These are phyloP conservation scores for Kodamaea ohmeri DNA, from an alignment of 1,139 yeast species.

Conservation along the genomic window DNA sequence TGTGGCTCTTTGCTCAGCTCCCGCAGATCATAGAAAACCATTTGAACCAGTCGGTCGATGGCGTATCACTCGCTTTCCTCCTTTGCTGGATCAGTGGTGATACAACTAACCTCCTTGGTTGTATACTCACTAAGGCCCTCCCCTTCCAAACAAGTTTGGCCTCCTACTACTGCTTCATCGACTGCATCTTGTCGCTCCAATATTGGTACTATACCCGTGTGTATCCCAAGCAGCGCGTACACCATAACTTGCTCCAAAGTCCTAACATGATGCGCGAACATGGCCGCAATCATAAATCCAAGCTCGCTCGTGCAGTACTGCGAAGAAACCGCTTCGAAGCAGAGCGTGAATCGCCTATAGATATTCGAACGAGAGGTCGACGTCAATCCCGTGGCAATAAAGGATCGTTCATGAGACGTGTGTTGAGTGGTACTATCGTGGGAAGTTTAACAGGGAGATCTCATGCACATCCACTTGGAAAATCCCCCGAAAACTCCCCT, in stretches of 20 bases:
- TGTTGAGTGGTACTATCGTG: conserved; percentile 16
- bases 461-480: neutral
- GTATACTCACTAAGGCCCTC: conserved; percentile 23
- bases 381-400: conserved; percentile 5
- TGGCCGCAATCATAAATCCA: conserved; percentile 4
- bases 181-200: conserved; percentile 22
- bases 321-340: conserved; percentile 13
- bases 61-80: conserved; percentile 22
- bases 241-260: conserved; percentile 19
- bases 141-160: conserved; percentile 28
- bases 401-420: conserved; percentile 11
- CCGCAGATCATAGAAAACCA: conserved; percentile 29
- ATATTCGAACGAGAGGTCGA: conserved; percentile 8
- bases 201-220: conserved; percentile 27
- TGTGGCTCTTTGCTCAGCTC: conserved; percentile 30
- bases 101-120: conserved; percentile 23
- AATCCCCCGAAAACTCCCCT: neutral
- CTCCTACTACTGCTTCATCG: conserved; percentile 26
- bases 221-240: conserved; percentile 19
- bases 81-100: conserved; percentile 27
- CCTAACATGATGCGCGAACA: conserved; percentile 16
- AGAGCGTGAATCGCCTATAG: conserved; percentile 12
- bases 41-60: conserved; percentile 24
- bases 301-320: conserved; percentile 1
- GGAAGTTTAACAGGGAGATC: conserved; percentile 10